Percentiles rank a stretch among this genome's conserved stretches.
phyloP scores from a whole-genome alignment of 2,329 filamentous ascomycete species.

The Tricladium varicosporioides region DNA sequence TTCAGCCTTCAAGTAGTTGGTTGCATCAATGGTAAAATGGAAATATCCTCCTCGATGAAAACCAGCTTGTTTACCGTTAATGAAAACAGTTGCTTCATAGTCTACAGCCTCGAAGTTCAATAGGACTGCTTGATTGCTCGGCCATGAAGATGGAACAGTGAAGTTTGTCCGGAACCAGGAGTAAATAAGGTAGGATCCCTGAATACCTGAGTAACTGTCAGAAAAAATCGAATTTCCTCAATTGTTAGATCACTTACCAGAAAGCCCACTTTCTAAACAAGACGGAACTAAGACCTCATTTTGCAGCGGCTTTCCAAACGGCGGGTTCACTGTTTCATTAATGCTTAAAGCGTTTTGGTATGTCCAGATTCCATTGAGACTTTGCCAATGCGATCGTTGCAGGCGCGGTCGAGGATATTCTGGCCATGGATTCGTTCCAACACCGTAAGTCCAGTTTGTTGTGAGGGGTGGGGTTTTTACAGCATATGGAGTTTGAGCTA shows the following conservation, averaged over 20 bases:
- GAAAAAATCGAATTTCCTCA: too few species aligned
- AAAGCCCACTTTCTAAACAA: conserved; percentile 52
- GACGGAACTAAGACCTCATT: conserved; percentile 50
- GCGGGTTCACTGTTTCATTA: conserved; percentile 41
- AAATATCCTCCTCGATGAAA: conserved; percentile 61
- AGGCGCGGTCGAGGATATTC: conserved; percentile 48
- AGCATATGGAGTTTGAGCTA: conserved; percentile 31
- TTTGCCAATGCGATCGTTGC: conserved; percentile 46
- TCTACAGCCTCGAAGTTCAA: conserved; percentile 51
- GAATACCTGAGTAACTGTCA: conserved; percentile 35
- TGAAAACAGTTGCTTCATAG: conserved; percentile 52
- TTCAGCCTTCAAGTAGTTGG: conserved; percentile 36
- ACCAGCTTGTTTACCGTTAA: conserved; percentile 53
- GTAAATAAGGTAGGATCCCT: conserved; percentile 37
- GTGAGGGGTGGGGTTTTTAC: conserved; percentile 40
- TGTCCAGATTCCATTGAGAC: conserved; percentile 47
- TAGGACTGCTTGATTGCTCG: conserved; percentile 37
- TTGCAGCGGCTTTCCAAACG: conserved; percentile 42
- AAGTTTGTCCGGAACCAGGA: conserved; percentile 51
- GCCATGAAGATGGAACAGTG: conserved; percentile 37
- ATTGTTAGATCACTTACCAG: conserved; percentile 28
- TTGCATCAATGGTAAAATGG: conserved; percentile 59
- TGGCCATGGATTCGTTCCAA: conserved; percentile 48
- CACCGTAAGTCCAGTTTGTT: conserved; percentile 44
- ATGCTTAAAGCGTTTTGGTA: conserved; percentile 40